phyloP scores from a whole-genome alignment of 208 protist genomes.

The Trypanosoma cruzi region DNA sequence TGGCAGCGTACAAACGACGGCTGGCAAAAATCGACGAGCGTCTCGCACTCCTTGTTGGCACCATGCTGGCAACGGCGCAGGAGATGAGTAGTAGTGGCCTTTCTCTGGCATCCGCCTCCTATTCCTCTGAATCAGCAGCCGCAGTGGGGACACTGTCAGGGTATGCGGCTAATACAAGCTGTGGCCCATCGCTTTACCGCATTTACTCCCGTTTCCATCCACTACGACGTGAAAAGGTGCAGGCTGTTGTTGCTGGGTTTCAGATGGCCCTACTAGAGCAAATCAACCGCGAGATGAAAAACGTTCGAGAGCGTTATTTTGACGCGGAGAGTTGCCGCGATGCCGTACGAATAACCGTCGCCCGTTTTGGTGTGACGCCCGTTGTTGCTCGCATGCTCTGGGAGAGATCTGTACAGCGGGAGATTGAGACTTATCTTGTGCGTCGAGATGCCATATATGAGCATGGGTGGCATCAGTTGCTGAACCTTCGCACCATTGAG shows the following conservation, averaged over 20 bases:
- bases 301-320: conserved; percentile 76
- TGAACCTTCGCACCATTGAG: conserved; percentile 85
- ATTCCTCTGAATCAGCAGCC: background rate
- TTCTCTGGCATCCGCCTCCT: background rate
- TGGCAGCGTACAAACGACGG: conserved; percentile 43
- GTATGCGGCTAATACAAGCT: background rate
- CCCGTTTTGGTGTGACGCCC: conserved; percentile 56
- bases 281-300: conserved; percentile 54
- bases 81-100: conserved; percentile 26
- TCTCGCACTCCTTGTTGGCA: conserved; percentile 62
- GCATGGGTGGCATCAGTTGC: conserved; percentile 84
- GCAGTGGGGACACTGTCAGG: background rate
- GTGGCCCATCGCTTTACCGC: conserved; percentile 32
- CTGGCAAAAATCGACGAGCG: conserved; percentile 64
- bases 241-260: conserved; percentile 69
- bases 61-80: conserved; percentile 62
- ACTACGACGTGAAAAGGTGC: conserved; percentile 65
- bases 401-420: conserved; percentile 59
- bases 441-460: conserved; percentile 76
- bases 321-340: conserved; percentile 42
- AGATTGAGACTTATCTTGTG: conserved; percentile 57
- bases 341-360: conserved; percentile 48
- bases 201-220: conserved; percentile 75
- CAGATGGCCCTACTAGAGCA: conserved; percentile 65
- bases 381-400: conserved; percentile 69